phyloP scores from a whole-genome alignment of 23 red algal species.

The Gracilaria gracilis region DNA sequence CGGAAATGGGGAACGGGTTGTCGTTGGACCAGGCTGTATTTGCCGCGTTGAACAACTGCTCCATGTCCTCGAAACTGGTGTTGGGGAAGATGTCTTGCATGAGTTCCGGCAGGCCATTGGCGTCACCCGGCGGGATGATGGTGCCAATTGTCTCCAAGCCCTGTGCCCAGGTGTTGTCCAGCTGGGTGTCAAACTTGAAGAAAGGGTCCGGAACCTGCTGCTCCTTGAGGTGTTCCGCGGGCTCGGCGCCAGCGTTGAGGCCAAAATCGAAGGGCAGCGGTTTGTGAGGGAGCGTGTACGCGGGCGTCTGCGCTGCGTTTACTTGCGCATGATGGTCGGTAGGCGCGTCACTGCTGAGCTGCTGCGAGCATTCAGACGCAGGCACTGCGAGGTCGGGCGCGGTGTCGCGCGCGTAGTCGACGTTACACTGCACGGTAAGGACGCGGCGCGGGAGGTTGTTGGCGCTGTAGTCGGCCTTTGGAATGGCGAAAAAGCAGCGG shows the following conservation, averaged over 20 bases:
- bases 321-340: too few relatives aligned
- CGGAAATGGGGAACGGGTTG: background rate
- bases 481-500: constrained; percentile 55
- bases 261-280: background rate
- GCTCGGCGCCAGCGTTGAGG: background rate
- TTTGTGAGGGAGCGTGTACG: background rate
- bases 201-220: constrained; percentile 16
- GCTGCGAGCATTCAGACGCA: constrained; percentile 4
- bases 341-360: background rate
- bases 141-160: constrained; percentile 60
- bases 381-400: background rate
- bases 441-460: constrained; percentile 48
- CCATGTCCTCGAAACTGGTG: constrained; percentile 28
- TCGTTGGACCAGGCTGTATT: background rate
- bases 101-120: constrained; percentile 25
- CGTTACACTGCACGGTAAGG: constrained; percentile 42
- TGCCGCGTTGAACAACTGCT: constrained; percentile 7
- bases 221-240: background rate
- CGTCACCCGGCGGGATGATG: constrained; percentile 38
- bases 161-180: constrained; percentile 35
- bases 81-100: constrained; percentile 47
- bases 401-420: constrained; percentile 22
- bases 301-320: background rate
- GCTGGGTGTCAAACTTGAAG: constrained; percentile 10
- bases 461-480: constrained; percentile 35